Base-by-base conservation (phyloP, 2,329 filamentous ascomycete genomes). In the Aspergillus sp. region DNA sequence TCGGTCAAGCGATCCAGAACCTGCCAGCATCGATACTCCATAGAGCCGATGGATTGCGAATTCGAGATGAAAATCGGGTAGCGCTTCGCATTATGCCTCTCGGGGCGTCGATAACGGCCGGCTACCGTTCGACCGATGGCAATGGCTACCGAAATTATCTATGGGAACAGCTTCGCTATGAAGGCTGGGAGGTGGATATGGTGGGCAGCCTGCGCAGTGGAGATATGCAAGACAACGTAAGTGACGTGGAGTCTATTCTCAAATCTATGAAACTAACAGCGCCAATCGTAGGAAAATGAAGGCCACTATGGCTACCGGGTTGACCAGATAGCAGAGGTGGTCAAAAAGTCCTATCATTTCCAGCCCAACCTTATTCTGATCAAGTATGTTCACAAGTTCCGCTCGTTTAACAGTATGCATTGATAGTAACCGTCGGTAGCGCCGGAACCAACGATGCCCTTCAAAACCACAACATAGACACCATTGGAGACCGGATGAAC, bases 361-460 rank as follows among this genome's bases (percentile, higher is more conserved):
- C 49, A 60, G 24, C 64, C 64, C 1, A 65, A 65, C 51, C 38
- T 66, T 14, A 63, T 66, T 24, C 55, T 66, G 3, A 53, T 66
- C 44, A 66, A 65, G 64, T 66, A 30, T 30, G 53, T 50, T 45
- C 16, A 24, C 22, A 24, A 10, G 7, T 10, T 26, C 10, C 24
- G 0, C 10, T 32, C n/a, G 4, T 14, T n/a, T 19, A 7, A 24
- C 11, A 14, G 4, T n/a, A 9, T 9, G 4, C 13, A 10, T 35
- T 45, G 11, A 30, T 26, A 17, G 8, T 60, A 50, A 57, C 36
- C 5, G 14, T 24, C 4, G 19, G 24, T 19, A 71, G 69, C 33
- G 62, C 60, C 20, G 70, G 70, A 3, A 71, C 68, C 5, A 70
- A 72, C 41, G 70, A 72, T 43, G 60, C 59, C 7, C 13, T 61